These are phyloP conservation scores for Nothophoma quercina DNA, from an alignment of 2,329 filamentous ascomycete species.

Conservation along the genomic window DNA sequence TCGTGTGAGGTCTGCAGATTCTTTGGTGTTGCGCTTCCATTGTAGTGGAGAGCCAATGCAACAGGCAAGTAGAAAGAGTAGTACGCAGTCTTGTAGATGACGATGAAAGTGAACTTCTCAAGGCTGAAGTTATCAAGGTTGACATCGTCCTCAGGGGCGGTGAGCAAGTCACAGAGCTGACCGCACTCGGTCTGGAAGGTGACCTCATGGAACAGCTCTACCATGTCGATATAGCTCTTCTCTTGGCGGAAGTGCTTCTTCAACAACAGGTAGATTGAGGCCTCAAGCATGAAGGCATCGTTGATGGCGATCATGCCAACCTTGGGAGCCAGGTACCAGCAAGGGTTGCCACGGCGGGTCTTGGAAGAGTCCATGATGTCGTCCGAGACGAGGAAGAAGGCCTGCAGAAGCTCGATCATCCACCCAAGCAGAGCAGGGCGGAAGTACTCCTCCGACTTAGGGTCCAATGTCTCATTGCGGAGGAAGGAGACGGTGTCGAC, in stretches of 20 bases:
- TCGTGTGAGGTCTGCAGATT: slow-evolving; percentile 90
- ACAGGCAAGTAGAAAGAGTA: slow-evolving; percentile 99
- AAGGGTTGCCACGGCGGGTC: slow-evolving; percentile 91
- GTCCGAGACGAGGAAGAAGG: slow-evolving; percentile 97
- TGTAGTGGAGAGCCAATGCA: slow-evolving; percentile 84
- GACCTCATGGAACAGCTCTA: slow-evolving; percentile 96
- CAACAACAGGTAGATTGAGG: slow-evolving; percentile 86
- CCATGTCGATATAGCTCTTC: slow-evolving; percentile 84
- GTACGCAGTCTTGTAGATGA: slow-evolving; percentile 99
- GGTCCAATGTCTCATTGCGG: slow-evolving; percentile 72
- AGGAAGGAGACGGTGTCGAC: slow-evolving; percentile 88
- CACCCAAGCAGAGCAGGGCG: slow-evolving; percentile 87
- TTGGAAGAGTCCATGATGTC: slow-evolving; percentile 98
- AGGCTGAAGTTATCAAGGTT: slow-evolving; percentile 95
- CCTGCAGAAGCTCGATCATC: slow-evolving; percentile 97
- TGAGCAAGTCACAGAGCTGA: slow-evolving; percentile 92
- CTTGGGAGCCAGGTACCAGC: slow-evolving; percentile 91
- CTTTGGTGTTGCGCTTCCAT: slow-evolving; percentile 81
- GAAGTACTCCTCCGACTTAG: slow-evolving; percentile 79
- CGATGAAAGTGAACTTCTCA: slow-evolving; percentile 96
- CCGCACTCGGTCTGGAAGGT: slow-evolving; percentile 95
- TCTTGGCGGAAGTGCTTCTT: slow-evolving; percentile 93
- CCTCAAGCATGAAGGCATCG: slow-evolving; percentile 95
- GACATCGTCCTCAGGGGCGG: slow-evolving; percentile 91
- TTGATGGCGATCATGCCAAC: slow-evolving; percentile 98